A percentile compares a stretch with the other conserved stretches of the same genome.
phyloP scores from a whole-genome alignment of 768 basidiomycete species.

The Leccinum subtestaceum region DNA sequence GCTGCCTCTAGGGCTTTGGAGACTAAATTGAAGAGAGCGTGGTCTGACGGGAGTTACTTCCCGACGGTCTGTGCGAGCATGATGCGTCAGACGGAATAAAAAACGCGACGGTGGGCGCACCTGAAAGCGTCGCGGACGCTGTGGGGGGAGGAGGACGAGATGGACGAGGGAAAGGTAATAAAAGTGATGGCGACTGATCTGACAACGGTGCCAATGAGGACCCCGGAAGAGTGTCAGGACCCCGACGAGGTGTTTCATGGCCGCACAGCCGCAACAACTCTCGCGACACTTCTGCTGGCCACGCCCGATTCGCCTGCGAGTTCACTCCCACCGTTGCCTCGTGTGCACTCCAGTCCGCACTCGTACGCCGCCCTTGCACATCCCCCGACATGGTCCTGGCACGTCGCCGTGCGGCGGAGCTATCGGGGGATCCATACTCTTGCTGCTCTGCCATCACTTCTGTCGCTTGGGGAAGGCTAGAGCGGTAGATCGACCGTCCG shows the following conservation, averaged over 20 bases:
- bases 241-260: slow-evolving; percentile 2
- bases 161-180: slow-evolving; percentile 32
- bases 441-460: slow-evolving; percentile 14
- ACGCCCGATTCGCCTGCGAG: slow-evolving; percentile 37
- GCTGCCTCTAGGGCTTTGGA: slow-evolving; percentile 16
- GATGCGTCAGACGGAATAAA: background rate
- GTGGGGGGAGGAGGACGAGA: slow-evolving; percentile 14
- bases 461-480: slow-evolving; percentile 29
- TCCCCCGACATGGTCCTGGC: slow-evolving; percentile 34
- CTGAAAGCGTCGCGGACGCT: slow-evolving; percentile 28
- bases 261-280: slow-evolving; percentile 53
- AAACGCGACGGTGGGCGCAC: slow-evolving; percentile 8
- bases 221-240: slow-evolving; percentile 21
- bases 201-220: slow-evolving; percentile 14
- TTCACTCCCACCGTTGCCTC: slow-evolving; percentile 40
- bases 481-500: slow-evolving; percentile 25
- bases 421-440: slow-evolving; percentile 2
- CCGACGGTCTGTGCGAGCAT: slow-evolving; percentile 14
- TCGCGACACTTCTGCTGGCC: slow-evolving; percentile 59
- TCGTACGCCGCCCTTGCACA: slow-evolving; percentile 43
- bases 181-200: slow-evolving; percentile 23
- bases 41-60: slow-evolving; percentile 12
- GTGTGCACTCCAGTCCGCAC: slow-evolving; percentile 56
- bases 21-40: slow-evolving; percentile 24
- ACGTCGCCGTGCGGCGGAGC: slow-evolving; percentile 14